Base-by-base conservation (phyloP, 169 alveolate species). In the Eimeria falciformis region DNA sequence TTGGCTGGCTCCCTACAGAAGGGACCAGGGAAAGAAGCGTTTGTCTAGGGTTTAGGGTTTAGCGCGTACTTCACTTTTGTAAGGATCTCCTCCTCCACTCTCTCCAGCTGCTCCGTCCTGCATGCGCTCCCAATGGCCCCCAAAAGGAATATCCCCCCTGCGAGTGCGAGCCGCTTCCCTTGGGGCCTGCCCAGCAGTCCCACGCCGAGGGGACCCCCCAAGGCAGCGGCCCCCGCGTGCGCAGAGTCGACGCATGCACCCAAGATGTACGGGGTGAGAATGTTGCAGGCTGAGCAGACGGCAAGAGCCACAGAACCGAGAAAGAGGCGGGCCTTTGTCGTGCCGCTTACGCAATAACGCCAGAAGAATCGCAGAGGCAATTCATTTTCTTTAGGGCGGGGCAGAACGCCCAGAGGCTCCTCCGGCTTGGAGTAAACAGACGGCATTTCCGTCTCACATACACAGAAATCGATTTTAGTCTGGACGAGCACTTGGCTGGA, bases 271-370 rank as follows among this genome's bases (percentile, higher is more conserved):
- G 91, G 91, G 18, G 91, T 84, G 33, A 33, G 33, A 33, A 84
- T n/a, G 69, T 84, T 84, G 91, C 91, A 84, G 11, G 83, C 47
- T 45, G 82, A 58, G 56, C 91, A 84, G 18, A 84, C 37, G 62
- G 65, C 27, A 7, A 84, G 56, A 11, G 91, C 29, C 21, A 73
- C 43, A 29, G 40, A 12, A 3, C 82, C 91, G 27, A 66, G 25
- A 45, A 23, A 7, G 33, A 84, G 82, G 9, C 91, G 65, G 9
- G 50, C 47, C 47, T 29, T 23, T 29, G 79, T 68, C n/a, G 79
- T 11, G n/a, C 79, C 79, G n/a, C 29, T 18, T 5, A 68, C 27
- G 47, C 27, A 40, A 11, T 25, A 11, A 21, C 79, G 79, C 27
- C 79, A 68, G 18, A 68, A 68, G 79, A 68, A 68, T 7, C 21